phyloP scores from a whole-genome alignment of 75 land plant genomes.

The Cryptomeria japonica region DNA sequence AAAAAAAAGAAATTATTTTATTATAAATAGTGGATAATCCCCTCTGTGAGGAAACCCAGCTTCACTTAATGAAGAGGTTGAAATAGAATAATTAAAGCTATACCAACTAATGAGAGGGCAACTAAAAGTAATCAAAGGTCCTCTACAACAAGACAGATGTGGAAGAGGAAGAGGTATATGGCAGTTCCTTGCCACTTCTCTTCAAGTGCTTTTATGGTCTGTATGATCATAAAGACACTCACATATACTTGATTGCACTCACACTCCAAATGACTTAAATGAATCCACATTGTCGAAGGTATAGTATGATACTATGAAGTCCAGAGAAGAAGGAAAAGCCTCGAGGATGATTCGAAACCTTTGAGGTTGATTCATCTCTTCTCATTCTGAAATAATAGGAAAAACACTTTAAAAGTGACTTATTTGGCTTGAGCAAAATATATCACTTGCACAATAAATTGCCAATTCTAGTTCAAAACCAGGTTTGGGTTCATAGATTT shows the following conservation, averaged over 20 bases:
- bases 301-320: too few species aligned
- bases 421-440: background rate
- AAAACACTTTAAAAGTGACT: too few species aligned
- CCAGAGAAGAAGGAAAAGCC: background rate
- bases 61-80: background rate
- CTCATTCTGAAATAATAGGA: background rate
- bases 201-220: background rate
- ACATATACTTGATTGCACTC: background rate
- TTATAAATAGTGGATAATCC: background rate
- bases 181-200: background rate
- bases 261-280: background rate
- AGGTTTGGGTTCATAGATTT: too few species aligned
- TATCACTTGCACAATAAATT: too few species aligned
- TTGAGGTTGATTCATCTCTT: background rate
- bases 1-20: background rate
- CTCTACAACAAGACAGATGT: background rate
- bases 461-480: too few species aligned
- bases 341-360: background rate
- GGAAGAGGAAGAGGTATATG: background rate
- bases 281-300: background rate
- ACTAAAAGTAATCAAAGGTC: background rate
- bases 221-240: background rate
- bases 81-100: background rate
- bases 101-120: background rate
- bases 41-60: background rate